Evolutionary conservation across 2,329 filamentous ascomycete genomes (phyloP).

Genomic region (Nannizzia gypsea): DNA sequence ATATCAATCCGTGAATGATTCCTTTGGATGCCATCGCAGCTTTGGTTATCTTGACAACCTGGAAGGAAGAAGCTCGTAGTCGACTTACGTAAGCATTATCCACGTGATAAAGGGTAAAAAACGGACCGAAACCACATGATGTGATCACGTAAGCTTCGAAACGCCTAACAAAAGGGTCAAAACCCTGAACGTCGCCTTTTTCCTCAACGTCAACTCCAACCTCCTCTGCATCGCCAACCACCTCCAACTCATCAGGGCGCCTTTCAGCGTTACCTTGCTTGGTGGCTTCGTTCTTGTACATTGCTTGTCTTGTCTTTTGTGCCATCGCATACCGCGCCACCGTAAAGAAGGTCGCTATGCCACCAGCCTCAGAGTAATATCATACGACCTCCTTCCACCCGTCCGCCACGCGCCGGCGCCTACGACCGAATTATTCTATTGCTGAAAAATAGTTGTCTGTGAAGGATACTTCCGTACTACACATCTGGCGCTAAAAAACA

Average conservation of each 20-base stretch:
- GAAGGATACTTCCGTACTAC: conserved; percentile 1
- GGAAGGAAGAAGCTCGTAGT: not conserved
- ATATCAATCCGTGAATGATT: too few species aligned
- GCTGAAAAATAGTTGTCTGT: not conserved
- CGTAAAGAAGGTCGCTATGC: conserved; percentile 1
- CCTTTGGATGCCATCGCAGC: too few species aligned
- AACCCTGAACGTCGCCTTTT: not conserved
- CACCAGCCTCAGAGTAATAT: conserved; percentile 3
- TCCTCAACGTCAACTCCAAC: not conserved
- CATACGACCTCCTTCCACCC: not conserved
- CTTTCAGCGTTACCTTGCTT: too few species aligned
- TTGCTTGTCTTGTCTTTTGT: not conserved
- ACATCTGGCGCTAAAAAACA: not conserved
- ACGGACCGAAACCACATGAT: not conserved
- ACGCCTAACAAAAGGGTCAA: not conserved
- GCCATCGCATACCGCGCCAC: not conserved
- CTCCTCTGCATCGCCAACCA: not conserved
- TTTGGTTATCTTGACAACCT: not conserved
- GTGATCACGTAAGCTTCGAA: not conserved
- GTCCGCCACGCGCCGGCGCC: not conserved
- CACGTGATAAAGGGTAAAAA: not conserved
- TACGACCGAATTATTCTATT: not conserved
- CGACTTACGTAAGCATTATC: not conserved
- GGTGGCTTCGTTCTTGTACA: not conserved
- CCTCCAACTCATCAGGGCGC: too few species aligned